Evolutionary conservation across 495 filamentous ascomycete genomes (phyloP), one percentile per base, ranked within the genome.

Genomic region (Penicillium silybi): DNA sequence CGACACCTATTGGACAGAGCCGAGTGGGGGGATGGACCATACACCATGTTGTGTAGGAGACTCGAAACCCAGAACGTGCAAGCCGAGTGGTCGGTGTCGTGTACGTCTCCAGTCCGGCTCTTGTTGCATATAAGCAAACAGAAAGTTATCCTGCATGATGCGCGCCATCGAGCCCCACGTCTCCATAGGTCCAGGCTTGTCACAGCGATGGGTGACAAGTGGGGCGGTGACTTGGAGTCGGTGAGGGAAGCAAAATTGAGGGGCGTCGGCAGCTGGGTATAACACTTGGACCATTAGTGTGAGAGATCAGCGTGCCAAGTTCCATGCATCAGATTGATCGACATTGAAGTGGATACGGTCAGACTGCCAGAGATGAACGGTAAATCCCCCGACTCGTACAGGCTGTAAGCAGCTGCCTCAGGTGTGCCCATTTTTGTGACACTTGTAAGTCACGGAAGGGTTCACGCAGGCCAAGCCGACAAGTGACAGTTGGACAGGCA

Each of bases 321-420:
- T 44, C 41, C 23, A 65, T 63, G 49, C 56, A 65, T 65, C 57
- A 61, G 46, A 65, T 61, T 57, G 59, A 63, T 65, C 62, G 49
- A 50, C 56, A 41, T 23, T 16, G 18, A n/a, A n/a, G 32, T 15
- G 48, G 2, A 19, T 1, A 2, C 7, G 34, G n/a, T 32, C 13
- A 46, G 48, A 47, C 34, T 41, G 38, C 43, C 41, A 43, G 25
- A 52, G 40, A 48, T 50, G 57, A 61, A 48, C 54, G 57, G 35
- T 56, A 57, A 62, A 59, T 50, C 35, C 55, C 56, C 58, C 61
- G 61, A 59, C n/a, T n/a, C n/a, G 25, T 27, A 32, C 22, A 19
- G 20, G 48, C 46, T 46, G n/a, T 43, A 50, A 47, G 41, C 46
- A n/a, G n/a, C 47, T 46, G 42, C 22, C 22, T 23, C 22, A 23